These are phyloP conservation scores for Viola pubescens DNA, from an alignment of 441 rosid species.

Conservation along the genomic window DNA sequence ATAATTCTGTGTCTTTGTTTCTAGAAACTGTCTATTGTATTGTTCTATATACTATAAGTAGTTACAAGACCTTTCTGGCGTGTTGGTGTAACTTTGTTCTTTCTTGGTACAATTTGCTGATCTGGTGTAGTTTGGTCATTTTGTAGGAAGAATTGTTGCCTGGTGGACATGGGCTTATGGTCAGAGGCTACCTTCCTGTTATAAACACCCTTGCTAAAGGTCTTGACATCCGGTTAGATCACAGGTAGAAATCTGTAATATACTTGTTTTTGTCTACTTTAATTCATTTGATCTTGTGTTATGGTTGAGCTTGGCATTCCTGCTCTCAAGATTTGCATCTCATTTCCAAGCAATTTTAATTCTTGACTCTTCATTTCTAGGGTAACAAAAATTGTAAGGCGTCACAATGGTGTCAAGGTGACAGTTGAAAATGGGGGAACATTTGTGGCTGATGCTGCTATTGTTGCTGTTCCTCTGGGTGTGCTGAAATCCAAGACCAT, in stretches of 20 bases:
- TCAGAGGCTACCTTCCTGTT: slow-evolving; percentile 86
- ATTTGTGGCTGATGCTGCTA: slow-evolving; percentile 75
- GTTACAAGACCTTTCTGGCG: too few relatives aligned
- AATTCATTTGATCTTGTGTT: background rate
- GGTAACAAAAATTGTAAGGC: slow-evolving; percentile 61
- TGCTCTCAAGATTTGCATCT: background rate
- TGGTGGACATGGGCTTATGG: slow-evolving; percentile 99
- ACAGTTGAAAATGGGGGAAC: slow-evolving; percentile 65
- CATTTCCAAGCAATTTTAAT: background rate
- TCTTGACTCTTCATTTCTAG: slow-evolving; percentile 28
- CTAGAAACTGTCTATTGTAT: too few relatives aligned
- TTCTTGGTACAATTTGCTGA: background rate
- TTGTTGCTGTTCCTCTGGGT: slow-evolving; percentile 80
- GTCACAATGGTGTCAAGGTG: slow-evolving; percentile 67
- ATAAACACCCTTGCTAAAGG: slow-evolving; percentile 93
- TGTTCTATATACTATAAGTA: too few relatives aligned
- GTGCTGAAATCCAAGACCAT: slow-evolving; percentile 66
- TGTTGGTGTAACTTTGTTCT: background rate
- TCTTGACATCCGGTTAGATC: slow-evolving; percentile 70
- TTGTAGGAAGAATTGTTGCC: slow-evolving; percentile 80
- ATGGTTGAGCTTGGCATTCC: background rate
- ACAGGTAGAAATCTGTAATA: slow-evolving; percentile 39
- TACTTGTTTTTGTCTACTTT: background rate
- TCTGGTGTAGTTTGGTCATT: slow-evolving; percentile 1
- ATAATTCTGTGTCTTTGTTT: too few relatives aligned